Base-by-base conservation (phyloP, 2,329 filamentous ascomycete species). In the Coccinonectria pachysandricola region DNA sequence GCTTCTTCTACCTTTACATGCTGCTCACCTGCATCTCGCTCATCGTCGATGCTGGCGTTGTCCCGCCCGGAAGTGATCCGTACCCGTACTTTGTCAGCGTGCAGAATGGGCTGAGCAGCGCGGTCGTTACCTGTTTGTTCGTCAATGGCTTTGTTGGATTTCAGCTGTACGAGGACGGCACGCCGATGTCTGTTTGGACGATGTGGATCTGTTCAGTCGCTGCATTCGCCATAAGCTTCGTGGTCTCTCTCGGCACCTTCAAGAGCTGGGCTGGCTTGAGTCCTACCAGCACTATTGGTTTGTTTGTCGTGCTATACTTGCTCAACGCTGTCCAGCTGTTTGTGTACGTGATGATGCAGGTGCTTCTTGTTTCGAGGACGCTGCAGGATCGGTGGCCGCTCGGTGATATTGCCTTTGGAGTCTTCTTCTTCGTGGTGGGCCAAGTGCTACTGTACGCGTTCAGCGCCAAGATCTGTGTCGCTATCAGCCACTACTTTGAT, bases 111-210 rank as follows among this genome's bases (percentile, higher is more conserved):
- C 65, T 98, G 27, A 65, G 77, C 12, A 94, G 85, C 18, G 84
- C 91, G 1, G 69, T 93, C 15, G 79, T 91, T 52, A 88, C 85
- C 14, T 92, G 81, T 53, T 65, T 98, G 30, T 64, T 96, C 45
- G 87, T 98, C 64, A 96, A 96, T 55, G 91, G 91, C 21, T 98
- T 98, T 49, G 88, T 98, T 28, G 91, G 91, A 17, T 98, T 98
- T 58, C 91, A 96, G 58, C 67, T 98, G 8, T 98, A 98, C 55
- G 91, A 98, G 57, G 91, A 98, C 48, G 91, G 91, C 26, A 98
- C 91, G 2, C 79, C 80, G 2, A 64, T 96, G 20, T 95, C 87
- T 0, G 78, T 98, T 21, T 98, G 91, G 91, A 75, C 95, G 43
- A 64, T 98, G 35, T 78, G 88, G 27, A 59, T 83, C 15, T 77